These are phyloP conservation scores for Daedaleopsis sinensis DNA, from an alignment of 768 basidiomycete genomes.

Conservation along the genomic window DNA sequence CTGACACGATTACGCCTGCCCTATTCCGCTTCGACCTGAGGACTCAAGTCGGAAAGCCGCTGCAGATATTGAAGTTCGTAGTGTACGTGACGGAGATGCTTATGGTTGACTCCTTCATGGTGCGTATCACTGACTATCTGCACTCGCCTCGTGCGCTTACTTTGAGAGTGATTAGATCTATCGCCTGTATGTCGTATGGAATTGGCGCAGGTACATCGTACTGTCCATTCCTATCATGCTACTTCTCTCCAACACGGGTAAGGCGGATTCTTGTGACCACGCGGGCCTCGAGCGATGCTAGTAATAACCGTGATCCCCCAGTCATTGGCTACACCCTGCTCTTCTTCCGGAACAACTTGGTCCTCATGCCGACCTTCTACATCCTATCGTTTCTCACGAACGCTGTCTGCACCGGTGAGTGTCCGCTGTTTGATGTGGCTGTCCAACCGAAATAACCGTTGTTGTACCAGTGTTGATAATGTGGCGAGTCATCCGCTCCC, in stretches of 20 bases:
- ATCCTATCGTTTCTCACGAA: too few species aligned
- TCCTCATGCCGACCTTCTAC: too few species aligned
- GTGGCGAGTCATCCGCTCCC: conserved; percentile 3
- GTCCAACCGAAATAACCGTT: too few species aligned
- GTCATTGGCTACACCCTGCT: too few species aligned
- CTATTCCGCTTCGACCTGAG: background rate
- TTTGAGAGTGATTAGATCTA: background rate
- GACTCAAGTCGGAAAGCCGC: background rate
- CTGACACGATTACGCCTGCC: background rate
- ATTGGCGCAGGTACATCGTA: background rate
- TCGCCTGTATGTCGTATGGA: conserved; percentile 7
- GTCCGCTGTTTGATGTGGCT: too few species aligned
- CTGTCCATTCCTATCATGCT: background rate
- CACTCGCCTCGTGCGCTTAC: background rate
- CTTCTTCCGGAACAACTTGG: background rate
- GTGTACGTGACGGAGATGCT: conserved; percentile 8
- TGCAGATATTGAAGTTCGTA: background rate
- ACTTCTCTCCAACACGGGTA: conserved; percentile 1
- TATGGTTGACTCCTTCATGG: conserved; percentile 9
- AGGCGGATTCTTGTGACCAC: background rate
- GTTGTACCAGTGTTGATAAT: background rate
- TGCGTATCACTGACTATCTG: background rate
- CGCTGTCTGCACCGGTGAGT: too few species aligned
- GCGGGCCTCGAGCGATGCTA: background rate
- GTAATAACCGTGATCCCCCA: background rate